A percentile compares a stretch with the other conserved stretches of the same genome.
These are phyloP conservation scores for Candida coquimbonensis DNA, from an alignment of 805 yeast genomes.

Conservation along the genomic window DNA sequence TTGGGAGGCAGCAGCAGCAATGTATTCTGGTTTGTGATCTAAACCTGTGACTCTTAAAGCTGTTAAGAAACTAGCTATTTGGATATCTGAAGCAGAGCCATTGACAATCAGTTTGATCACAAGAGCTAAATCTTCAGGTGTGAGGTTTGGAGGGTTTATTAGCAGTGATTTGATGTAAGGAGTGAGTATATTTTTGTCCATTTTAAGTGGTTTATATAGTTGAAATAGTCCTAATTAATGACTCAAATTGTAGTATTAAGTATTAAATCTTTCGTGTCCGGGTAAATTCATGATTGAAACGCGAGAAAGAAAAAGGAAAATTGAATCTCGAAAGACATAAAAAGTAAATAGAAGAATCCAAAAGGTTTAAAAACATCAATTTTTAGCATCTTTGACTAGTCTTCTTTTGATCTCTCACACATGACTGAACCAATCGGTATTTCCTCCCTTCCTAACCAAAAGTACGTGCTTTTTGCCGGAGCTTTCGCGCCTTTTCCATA, in stretches of 20 bases:
- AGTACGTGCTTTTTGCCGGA: constrained; percentile 13
- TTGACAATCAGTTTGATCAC: constrained; percentile 58
- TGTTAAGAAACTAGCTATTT: constrained; percentile 72
- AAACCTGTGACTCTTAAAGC: constrained; percentile 66
- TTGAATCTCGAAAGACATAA: neutral
- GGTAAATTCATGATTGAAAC: neutral
- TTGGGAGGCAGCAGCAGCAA: constrained; percentile 80
- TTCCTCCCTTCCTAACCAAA: constrained; percentile 25
- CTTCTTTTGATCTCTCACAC: neutral
- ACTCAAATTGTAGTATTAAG: neutral
- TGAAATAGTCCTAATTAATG: neutral
- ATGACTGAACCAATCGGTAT: constrained; percentile 25
- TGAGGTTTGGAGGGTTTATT: constrained; percentile 51
- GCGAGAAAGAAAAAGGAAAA: neutral
- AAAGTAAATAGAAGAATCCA: too few relatives aligned
- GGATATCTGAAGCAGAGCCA: constrained; percentile 58
- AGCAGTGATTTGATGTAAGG: constrained; percentile 65
- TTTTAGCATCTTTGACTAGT: neutral
- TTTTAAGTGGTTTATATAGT: neutral
- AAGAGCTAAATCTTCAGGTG: constrained; percentile 54
- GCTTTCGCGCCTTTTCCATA: neutral
- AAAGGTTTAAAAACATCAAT: neutral
- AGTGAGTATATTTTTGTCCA: constrained; percentile 22
- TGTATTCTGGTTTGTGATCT: constrained; percentile 74
- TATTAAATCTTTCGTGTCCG: neutral